Evolutionary conservation across 768 basidiomycete genomes (phyloP), one percentile per base, ranked within the genome.

Genomic region (Lactifluus pinguis): DNA sequence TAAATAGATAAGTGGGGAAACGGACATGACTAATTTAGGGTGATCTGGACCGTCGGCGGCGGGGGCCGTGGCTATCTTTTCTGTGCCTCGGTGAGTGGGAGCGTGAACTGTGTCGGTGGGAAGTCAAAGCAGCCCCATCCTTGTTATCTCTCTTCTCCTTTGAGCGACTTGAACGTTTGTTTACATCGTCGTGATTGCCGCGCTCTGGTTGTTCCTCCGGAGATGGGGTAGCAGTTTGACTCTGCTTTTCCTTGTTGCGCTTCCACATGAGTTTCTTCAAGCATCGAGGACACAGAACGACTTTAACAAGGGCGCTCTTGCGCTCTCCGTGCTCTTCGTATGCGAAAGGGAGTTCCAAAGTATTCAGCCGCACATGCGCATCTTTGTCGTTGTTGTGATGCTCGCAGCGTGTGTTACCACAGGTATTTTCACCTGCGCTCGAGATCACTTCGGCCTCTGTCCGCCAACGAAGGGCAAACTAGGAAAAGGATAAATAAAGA

Each of bases 381-480:
- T 73, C 55, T 65, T 67, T 53, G 32, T 25, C 25, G 2, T 67
- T 61, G 14, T 64, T 65, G 53, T 77, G 74, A 63, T 94, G 79
- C 53, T 77, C 73, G 69, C 95, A 98, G 25, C 94, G 89, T 21
- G 91, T 83, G 64, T 95, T 95, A 1, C 83, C 95, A 68, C 95
- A 98, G 0, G 91, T 89, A 4, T 82, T 80, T 71, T 97, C 91
- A 3, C 94, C 95, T 3, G 84, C 81, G 25, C 89, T 90, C 0
- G 83, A 81, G 2, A 98, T 75, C 14, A 98, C 94, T 73, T 98
- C 95, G 2, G 79, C 76, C 69, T 97, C 94, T 0, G 94, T 94
- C 38, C 95, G 79, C 95, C 95, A 98, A 14, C 95, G 86, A 5
- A 98, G 79, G 0, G 93, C 84, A 69, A 98, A 87, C 86, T 94